A percentile compares a stretch with the other conserved stretches of the same genome.
Conservation (phyloP, 192 early-diverging fungal species). For the Gaertneriomyces sp. region DNA sequence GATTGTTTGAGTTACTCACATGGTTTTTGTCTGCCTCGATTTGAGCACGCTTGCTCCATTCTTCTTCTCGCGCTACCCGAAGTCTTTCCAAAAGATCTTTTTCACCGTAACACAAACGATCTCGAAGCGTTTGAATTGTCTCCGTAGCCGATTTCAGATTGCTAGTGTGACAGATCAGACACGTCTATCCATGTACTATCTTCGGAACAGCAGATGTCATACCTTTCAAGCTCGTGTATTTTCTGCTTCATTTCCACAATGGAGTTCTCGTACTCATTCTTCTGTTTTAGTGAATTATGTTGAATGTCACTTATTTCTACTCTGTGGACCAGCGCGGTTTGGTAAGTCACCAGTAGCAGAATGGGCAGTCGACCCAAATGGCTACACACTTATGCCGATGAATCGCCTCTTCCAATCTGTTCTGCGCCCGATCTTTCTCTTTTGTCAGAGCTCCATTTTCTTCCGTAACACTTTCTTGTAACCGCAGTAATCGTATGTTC, state of each 20-base stretch:
- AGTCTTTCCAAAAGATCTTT: conserved; percentile 42
- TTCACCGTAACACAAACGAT: conserved; percentile 30
- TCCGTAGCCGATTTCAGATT: conserved; percentile 23
- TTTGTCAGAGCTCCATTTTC: conserved; percentile 26
- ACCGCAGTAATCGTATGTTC: conserved; percentile 8
- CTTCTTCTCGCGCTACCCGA: conserved; percentile 37
- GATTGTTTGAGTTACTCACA: conserved; percentile 7
- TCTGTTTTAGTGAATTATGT: conserved; percentile 28
- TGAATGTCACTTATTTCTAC: conserved; percentile 36
- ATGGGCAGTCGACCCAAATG: background rate
- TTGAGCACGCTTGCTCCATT: conserved; percentile 35
- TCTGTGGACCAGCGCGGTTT: conserved; percentile 2
- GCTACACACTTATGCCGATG: conserved; percentile 32
- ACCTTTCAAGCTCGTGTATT: conserved; percentile 34
- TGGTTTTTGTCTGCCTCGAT: conserved; percentile 37
- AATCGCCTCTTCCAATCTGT: conserved; percentile 25
- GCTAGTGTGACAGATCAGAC: conserved; percentile 8
- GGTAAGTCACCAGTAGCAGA: background rate
- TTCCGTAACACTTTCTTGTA: conserved; percentile 28
- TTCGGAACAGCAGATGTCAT: background rate
- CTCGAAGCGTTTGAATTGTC: conserved; percentile 24
- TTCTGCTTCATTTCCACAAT: conserved; percentile 37
- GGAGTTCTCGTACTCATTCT: conserved; percentile 19
- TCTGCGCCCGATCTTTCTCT: conserved; percentile 34
- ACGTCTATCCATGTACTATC: background rate